Base-by-base conservation (phyloP, 2,329 filamentous ascomycete genomes). In the Aspergillus quadrilineatus region DNA sequence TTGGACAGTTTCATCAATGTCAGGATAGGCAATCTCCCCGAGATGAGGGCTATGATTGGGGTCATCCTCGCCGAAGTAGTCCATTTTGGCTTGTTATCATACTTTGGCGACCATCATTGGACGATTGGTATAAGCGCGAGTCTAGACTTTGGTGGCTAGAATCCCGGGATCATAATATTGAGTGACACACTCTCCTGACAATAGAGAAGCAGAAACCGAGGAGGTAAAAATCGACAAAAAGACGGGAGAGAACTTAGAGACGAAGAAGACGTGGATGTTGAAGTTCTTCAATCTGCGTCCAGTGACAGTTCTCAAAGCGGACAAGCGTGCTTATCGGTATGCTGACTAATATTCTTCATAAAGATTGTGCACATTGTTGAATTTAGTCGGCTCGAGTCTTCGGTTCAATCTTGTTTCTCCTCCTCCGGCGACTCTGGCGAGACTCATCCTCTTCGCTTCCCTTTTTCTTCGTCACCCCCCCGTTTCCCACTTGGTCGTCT, bases 1-100 rank as follows among this genome's bases (percentile, higher is more conserved):
- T n/a, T 69, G 67, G 12, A 67, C 37, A 4, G 59, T 59, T 53
- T 72, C 70, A 56, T 71, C 67, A 55, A 71, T 67, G 49, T 72
- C 70, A 8, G 71, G 70, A 55, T 73, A 73, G 34, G 46, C 53
- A 22, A 63, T 60, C 32, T 69, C 61, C 56, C 67, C 64, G 4
- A 61, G 56, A 50, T 59, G 57, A 49, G 60, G 29, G 22, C 50
- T 46, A 15, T 53, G 61, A 32, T 55, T 57, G 17, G 55, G 17
- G 8, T 52, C 49, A 34, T 57, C 39, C 8, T 50, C 48, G 26
- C 63, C 59, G 28, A 59, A 47, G 41, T 62, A 61, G 14, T 66
- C 65, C 65, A 66, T 66, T 37, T 56, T 62, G 37, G 43, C 42
- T 15, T 50, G 41, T 53, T 59, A 56, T 56, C 49, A 37, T 49